Evolutionary conservation across 495 filamentous ascomycete species (phyloP), one percentile per base, ranked within the genome.

Genomic region (Sabuloglossum arenarium): DNA sequence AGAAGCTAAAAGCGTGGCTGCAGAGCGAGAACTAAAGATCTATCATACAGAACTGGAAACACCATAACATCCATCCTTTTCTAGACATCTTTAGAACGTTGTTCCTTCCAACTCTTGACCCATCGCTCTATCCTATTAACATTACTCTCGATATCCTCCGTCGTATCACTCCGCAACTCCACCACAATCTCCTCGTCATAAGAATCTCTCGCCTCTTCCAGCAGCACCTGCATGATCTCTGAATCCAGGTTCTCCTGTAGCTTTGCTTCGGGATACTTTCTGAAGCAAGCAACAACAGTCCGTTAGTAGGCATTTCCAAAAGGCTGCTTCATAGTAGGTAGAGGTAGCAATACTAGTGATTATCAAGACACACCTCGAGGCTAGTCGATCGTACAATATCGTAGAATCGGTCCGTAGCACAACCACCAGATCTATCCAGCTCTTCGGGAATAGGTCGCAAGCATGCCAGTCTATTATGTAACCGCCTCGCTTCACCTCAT

Each of bases 381-480:
- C 78, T 57, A 97, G 69, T 57, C 93, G 79, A 65, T 99, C 93
- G 65, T 93, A 97, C 31, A 94, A 74, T 49, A 82, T 69, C 30
- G 75, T 81, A 27, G 84, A 81, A 54, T 87, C 79, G 54, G 82
- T 86, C 14, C 93, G 75, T 56, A 99, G 67, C 58, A 97, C 93
- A 4, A 97, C 85, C 0, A 97, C 90, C 1, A 99, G 78, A 64
- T 99, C 93, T 61, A 97, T 84, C 86, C 87, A 94, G 63, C 82
- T 81, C 65, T 84, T 79, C 24, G 93, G 90, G 65, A 99, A 97
- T 30, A 97, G 70, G 64, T 99, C 93, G 69, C 90, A 96, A 0
- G 87, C 89, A 67, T 99, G 91, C 91, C 90, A 99, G 69, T 99
- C 93, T 60, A 99, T 85, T 63, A 99, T 78, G 65, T 79, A 84